Base-by-base conservation (phyloP, 1,139 yeast species). In the Protomyces inouyei region DNA sequence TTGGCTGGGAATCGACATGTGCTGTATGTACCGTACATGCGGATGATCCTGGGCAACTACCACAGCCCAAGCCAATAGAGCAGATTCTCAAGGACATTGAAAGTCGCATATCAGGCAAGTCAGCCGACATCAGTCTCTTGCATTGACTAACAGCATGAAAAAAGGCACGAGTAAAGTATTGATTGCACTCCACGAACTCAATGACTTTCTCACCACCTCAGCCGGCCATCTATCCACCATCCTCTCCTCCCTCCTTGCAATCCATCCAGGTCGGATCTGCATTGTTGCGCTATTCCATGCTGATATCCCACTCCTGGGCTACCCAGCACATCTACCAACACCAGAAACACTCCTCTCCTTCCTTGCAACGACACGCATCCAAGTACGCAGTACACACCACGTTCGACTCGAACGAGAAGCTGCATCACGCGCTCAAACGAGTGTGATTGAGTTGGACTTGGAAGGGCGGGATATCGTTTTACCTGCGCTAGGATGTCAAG, bases 291-390 rank as follows among this genome's bases (percentile, higher is more conserved):
- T 59, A 36, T 40, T 51, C 32, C 63, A 59, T 51, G 40, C 32
- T 14, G 63, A 59, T 45, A 43, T 59, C 3, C 63, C 63, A 32
- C 52, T 32, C 18, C 57, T 52, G 3, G 12, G 25, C 10, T 59
- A 59, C 35, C 57, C 63, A 12, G 12, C 63, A 9, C 63, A 59
- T 16, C 37, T 59, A n/a, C 57, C 63, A 21, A 28, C 52, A 6
- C 63, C 63, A 32, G 59, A 60, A 32, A 60, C 59, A 8, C 48
- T 60, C 32, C 55, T 60, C 25, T 36, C 35, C 46, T 60, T 52
- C 43, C 59, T 60, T 25, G 59, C 64, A 32, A 60, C 64, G n/a
- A 60, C 64, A 46, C 45, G 54, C 55, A 54, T 60, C 48, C 32
- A 23, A 32, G 57, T 52, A 38, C 38, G 54, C 21, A 40, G 57